A percentile compares a stretch with the other conserved stretches of the same genome.
Evolutionary conservation across 1,284 basidiomycete genomes (phyloP).

Genomic region (Vanrija sp.): DNA sequence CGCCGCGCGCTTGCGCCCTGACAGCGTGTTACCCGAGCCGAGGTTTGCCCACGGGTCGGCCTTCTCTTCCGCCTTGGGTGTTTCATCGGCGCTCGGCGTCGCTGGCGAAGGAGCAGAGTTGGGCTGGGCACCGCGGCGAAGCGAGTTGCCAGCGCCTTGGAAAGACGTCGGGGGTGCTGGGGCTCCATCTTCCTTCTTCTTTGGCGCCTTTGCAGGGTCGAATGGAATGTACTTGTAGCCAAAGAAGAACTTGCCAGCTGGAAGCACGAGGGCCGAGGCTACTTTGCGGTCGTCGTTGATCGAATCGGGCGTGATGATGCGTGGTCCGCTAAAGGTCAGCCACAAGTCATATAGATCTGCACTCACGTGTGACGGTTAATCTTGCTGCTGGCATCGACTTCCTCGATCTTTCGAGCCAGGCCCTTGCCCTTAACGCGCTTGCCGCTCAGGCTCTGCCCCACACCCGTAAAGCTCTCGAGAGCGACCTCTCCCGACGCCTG

Average conservation of each 20-base stretch:
- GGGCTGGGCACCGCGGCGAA: slow-evolving; percentile 19
- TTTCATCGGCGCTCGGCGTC: too few relatives aligned
- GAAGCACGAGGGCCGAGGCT: slow-evolving; percentile 83
- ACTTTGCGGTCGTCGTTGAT: slow-evolving; percentile 71
- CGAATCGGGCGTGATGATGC: slow-evolving; percentile 77
- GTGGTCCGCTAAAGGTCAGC: slow-evolving; percentile 61
- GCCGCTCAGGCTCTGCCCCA: slow-evolving; percentile 80
- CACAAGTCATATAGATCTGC: too few relatives aligned
- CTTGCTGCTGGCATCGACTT: slow-evolving; percentile 74
- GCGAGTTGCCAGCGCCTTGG: slow-evolving; percentile 38
- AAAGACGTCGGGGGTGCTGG: slow-evolving; percentile 28
- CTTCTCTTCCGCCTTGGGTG: slow-evolving; percentile 19
- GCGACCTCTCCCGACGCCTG: slow-evolving; percentile 47
- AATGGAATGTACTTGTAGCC: slow-evolving; percentile 76
- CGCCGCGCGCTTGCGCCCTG: slow-evolving; percentile 12
- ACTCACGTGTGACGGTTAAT: slow-evolving; percentile 83
- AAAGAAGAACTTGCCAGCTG: slow-evolving; percentile 91
- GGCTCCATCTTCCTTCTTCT: slow-evolving; percentile 24
- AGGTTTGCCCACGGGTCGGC: slow-evolving; percentile 47
- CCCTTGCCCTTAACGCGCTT: slow-evolving; percentile 90
- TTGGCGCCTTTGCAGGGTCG: slow-evolving; percentile 51
- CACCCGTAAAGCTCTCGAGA: slow-evolving; percentile 91
- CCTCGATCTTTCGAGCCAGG: slow-evolving; percentile 73
- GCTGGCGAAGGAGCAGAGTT: too few relatives aligned
- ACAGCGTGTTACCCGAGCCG: slow-evolving; percentile 38